A percentile compares a stretch with the other conserved stretches of the same genome.
These are phyloP conservation scores for Pseudogymnoascus sp. DNA, from an alignment of 2,329 filamentous ascomycete genomes.

Conservation along the genomic window DNA sequence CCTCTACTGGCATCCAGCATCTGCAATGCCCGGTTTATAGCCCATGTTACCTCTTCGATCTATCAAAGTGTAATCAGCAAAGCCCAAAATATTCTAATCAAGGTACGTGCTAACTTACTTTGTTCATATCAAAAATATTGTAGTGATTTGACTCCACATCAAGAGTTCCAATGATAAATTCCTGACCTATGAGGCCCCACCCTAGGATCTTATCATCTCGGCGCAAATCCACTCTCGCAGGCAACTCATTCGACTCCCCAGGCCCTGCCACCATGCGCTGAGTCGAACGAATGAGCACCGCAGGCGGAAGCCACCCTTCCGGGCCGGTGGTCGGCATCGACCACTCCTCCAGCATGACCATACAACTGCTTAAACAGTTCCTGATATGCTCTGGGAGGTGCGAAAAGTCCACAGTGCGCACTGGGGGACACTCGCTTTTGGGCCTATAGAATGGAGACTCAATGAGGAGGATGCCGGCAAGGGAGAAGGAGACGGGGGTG, in stretches of 20 bases:
- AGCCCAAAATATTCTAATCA: background rate
- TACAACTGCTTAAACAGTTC: background rate
- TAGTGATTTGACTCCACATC: slow-evolving; percentile 2
- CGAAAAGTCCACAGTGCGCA: background rate
- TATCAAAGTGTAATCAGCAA: background rate
- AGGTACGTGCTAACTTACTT: background rate
- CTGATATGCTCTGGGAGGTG: background rate
- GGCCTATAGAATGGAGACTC: background rate
- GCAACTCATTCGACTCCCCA: background rate
- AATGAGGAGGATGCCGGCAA: background rate
- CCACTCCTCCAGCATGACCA: background rate
- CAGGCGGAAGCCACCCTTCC: background rate
- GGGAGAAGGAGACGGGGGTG: background rate
- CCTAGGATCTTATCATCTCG: background rate
- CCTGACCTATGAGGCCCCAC: background rate
- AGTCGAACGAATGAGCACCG: slow-evolving; percentile 1
- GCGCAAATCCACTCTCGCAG: background rate
- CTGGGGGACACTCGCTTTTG: background rate
- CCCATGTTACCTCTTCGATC: background rate
- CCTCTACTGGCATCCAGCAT: background rate
- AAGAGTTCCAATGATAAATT: slow-evolving; percentile 6
- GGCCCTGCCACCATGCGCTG: background rate
- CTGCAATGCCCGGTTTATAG: background rate
- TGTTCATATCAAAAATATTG: background rate
- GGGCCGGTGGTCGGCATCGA: background rate